Evolutionary conservation across 139 green algal genomes (phyloP), one percentile per base, ranked within the genome.

Genomic region (Eudorina sp.): DNA sequence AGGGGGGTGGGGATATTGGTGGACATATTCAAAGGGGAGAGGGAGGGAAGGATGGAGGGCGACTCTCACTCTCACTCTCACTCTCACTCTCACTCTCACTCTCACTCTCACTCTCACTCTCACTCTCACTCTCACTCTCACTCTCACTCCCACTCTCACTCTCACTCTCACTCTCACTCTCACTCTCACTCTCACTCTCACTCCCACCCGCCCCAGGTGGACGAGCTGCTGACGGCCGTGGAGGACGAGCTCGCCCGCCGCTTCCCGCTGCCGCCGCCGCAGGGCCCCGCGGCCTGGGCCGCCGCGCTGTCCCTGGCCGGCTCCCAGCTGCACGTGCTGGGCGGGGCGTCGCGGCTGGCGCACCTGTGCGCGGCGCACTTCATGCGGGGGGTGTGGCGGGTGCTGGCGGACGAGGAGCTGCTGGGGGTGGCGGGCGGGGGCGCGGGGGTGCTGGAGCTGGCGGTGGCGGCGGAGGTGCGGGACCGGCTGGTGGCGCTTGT

Each of bases 401-500:
- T 88, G 68, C 82, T 88, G 6, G 48, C 11, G 14, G 46, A 70
- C n/a, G 66, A 79, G 53, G 82, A 69, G 34, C 43, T 53, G 48
- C 27, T 72, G 21, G 38, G n/a, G 14, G 83, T 68, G 8, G 83
- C 36, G 36, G 83, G 46, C 9, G 34, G 0, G 21, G 64, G 29
- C 3, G 82, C 34, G 9, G 79, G 34, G 43, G 66, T 72, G 68
- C 69, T 88, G 83, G 68, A 8, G 34, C 48, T 36, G 38, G 83
- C 68, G 46, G 51, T 88, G 51, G 38, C 13, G 23, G 51, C 36
- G 46, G 68, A 88, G 83, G 83, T 88, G 38, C 83, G 83, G 3
- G 83, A 88, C 83, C 48, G 83, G 48, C 83, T 88, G 83, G 83
- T 88, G 48, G 83, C 83, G 68, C 48, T 88, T 25, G 83, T 88